These are phyloP conservation scores for Botryotinia convoluta DNA, from an alignment of 2,329 filamentous ascomycete species.

Conservation along the genomic window DNA sequence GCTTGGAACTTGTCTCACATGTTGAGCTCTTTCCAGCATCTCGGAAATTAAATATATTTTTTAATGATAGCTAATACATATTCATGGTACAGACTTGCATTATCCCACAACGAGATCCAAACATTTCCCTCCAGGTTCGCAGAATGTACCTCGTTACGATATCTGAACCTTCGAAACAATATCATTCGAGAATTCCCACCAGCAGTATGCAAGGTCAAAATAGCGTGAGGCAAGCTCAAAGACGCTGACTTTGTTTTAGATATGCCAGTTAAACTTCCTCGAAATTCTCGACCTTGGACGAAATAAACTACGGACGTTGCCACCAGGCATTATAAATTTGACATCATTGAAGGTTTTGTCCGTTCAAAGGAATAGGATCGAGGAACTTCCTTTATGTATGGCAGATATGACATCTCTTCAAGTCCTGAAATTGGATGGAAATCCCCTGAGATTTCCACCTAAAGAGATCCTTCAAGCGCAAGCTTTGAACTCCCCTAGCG, in stretches of 20 bases:
- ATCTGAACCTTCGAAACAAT: slow-evolving; percentile 78
- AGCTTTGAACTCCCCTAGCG: slow-evolving; percentile 52
- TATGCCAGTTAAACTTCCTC: slow-evolving; percentile 80
- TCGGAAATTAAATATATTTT: neutral
- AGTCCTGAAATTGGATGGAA: slow-evolving; percentile 85
- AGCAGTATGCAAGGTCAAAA: slow-evolving; percentile 48
- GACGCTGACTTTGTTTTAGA: slow-evolving; percentile 47
- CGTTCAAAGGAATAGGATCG: slow-evolving; percentile 81
- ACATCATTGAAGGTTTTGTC: slow-evolving; percentile 86
- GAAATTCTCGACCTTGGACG: slow-evolving; percentile 91
- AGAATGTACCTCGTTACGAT: slow-evolving; percentile 74
- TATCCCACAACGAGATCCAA: slow-evolving; percentile 76
- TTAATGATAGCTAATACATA: slow-evolving; percentile 29
- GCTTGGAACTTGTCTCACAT: slow-evolving; percentile 5
- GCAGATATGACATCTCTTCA: slow-evolving; percentile 88
- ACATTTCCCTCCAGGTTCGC: slow-evolving; percentile 69
- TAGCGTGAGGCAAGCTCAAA: neutral
- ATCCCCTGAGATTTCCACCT: slow-evolving; percentile 78
- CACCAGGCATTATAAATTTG: slow-evolving; percentile 75
- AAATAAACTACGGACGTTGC: slow-evolving; percentile 77
- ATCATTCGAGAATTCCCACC: slow-evolving; percentile 65
- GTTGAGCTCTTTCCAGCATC: neutral
- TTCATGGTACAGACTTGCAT: slow-evolving; percentile 57
- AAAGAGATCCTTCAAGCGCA: slow-evolving; percentile 63
- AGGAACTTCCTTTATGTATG: slow-evolving; percentile 77